These are phyloP conservation scores for Lasiodiplodia gonubiensis DNA, from an alignment of 2,329 filamentous ascomycete species.

Conservation along the genomic window DNA sequence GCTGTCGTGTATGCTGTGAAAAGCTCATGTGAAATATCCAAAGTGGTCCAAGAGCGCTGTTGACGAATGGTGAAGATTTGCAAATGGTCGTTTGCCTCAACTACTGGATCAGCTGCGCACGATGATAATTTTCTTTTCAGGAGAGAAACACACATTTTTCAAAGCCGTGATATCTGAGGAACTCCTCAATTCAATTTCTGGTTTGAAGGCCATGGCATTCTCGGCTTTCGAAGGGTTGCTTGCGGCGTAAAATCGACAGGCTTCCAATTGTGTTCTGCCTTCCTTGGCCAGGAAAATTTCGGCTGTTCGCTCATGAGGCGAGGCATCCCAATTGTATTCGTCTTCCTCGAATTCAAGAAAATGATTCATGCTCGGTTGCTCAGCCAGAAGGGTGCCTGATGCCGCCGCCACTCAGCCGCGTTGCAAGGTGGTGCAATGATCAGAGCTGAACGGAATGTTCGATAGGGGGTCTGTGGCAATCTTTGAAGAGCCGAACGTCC, in stretches of 20 bases:
- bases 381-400: not conserved
- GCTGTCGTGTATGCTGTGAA: not conserved
- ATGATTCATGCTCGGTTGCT: not conserved
- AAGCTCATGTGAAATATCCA: conserved; percentile 22
- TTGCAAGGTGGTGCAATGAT: not conserved
- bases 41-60: conserved; percentile 27
- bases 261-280: not conserved
- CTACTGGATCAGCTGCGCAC: not conserved
- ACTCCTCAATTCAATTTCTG: too few relatives aligned
- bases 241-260: not conserved
- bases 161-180: too few relatives aligned
- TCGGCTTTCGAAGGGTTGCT: not conserved
- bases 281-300: not conserved
- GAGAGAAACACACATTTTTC: too few relatives aligned
- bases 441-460: not conserved
- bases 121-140: too few relatives aligned
- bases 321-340: not conserved
- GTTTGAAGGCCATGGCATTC: not conserved
- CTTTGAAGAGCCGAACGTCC: not conserved
- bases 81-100: not conserved
- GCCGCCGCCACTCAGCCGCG: not conserved
- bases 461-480: not conserved
- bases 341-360: not conserved
- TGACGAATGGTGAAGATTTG: conserved; percentile 28
- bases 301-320: not conserved